Conservation (phyloP, 345 rosid genomes). For the Dimocarpus longan region DNA sequence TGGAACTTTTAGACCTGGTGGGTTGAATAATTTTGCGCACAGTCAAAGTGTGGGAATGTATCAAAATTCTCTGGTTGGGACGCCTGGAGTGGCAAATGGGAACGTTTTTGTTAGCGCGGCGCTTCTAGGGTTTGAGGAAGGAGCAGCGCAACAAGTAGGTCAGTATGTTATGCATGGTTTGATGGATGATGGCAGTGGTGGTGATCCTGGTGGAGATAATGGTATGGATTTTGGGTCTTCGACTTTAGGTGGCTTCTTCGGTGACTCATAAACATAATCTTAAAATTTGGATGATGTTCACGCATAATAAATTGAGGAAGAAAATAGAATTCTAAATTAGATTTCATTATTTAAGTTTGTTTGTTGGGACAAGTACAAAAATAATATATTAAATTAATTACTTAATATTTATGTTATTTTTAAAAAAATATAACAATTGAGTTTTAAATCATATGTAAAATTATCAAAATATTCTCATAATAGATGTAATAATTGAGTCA, state of each 20-base stretch:
- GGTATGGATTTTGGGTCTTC: no score
- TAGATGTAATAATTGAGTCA: no score
- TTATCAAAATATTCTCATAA: no score
- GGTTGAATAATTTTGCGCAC: neutral
- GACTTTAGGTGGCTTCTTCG: neutral
- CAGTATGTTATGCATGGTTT: slow-evolving; percentile 25
- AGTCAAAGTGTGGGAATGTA: neutral
- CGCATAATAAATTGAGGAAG: neutral
- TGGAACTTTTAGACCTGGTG: neutral
- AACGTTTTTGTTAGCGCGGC: slow-evolving; percentile 12
- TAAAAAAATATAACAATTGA: no score
- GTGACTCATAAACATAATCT: neutral
- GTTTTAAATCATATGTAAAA: no score
- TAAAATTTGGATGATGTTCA: neutral
- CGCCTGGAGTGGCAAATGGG: neutral
- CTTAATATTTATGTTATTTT: no score
- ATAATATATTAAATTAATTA: no score
- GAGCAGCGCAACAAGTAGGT: slow-evolving; percentile 34
- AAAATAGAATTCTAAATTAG: neutral
- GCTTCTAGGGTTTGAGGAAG: slow-evolving; percentile 22
- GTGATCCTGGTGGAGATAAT: neutral
- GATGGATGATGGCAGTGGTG: slow-evolving; percentile 17
- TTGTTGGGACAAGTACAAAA: no score
- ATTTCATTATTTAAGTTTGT: no score
- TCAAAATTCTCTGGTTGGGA: neutral